phyloP scores from a whole-genome alignment of 805 yeast genomes.

The Peterozyma xylosa region DNA sequence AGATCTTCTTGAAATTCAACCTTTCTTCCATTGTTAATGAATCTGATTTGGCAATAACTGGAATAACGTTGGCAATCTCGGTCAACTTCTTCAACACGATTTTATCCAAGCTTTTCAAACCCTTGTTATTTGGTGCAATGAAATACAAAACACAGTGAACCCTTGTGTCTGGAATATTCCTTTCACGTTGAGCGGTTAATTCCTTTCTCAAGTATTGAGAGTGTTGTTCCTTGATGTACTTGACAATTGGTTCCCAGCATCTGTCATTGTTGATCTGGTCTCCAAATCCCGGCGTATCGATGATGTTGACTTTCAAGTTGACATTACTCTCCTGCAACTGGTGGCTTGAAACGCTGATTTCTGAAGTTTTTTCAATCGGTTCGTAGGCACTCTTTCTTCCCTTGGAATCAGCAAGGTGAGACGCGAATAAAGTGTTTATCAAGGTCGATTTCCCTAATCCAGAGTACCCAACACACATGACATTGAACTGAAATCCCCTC shows the following conservation, averaged over 20 bases:
- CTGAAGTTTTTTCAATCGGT: constrained; percentile 81
- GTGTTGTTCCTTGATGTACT: constrained; percentile 93
- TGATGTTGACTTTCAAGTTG: constrained; percentile 73
- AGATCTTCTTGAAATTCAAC: constrained; percentile 61
- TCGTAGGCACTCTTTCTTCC: constrained; percentile 66
- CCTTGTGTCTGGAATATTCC: constrained; percentile 74
- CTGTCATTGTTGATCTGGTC: constrained; percentile 93
- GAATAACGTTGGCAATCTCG: constrained; percentile 90
- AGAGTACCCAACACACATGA: constrained; percentile 89
- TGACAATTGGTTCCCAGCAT: constrained; percentile 95
- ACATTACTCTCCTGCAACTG: constrained; percentile 81
- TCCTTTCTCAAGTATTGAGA: constrained; percentile 86
- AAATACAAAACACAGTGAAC: constrained; percentile 92
- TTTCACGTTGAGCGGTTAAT: constrained; percentile 89
- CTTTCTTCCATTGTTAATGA: constrained; percentile 83
- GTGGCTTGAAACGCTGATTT: constrained; percentile 66
- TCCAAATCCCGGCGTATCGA: constrained; percentile 98
- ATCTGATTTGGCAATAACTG: constrained; percentile 92
- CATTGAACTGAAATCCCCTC: constrained; percentile 88
- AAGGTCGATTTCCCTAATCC: constrained; percentile 94
- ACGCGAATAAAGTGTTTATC: constrained; percentile 82
- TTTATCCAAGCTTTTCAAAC: constrained; percentile 78
- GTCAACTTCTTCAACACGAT: constrained; percentile 76
- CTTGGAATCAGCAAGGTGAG: constrained; percentile 64
- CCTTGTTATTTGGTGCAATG: constrained; percentile 81